phyloP scores from a whole-genome alignment of 192 early-diverging fungal genomes.

The Podochytrium sp. region DNA sequence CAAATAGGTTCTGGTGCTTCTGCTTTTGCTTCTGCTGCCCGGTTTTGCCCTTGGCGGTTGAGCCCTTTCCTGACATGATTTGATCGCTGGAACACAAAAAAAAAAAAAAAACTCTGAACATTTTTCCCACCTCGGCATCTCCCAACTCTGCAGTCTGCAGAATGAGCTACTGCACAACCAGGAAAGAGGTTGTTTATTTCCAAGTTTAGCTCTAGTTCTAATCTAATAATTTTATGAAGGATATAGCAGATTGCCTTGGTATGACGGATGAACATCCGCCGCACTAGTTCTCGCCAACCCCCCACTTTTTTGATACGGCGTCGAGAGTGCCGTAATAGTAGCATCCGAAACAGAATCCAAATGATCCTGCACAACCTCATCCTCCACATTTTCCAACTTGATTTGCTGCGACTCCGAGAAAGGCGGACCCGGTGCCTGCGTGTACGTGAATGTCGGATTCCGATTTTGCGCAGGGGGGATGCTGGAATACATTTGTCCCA shows the following conservation, averaged over 20 bases:
- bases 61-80: conserved; percentile 40
- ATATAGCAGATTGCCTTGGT: background rate
- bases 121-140: background rate
- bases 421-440: background rate
- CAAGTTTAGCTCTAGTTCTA: no score
- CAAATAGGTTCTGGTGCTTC: conserved; percentile 88
- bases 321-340: conserved; percentile 10
- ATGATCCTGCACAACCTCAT: background rate
- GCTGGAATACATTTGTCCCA: background rate
- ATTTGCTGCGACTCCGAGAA: background rate
- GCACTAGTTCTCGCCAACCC: background rate
- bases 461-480: background rate
- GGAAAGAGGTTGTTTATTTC: no score
- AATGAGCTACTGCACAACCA: no score
- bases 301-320: background rate
- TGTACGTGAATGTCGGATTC: background rate
- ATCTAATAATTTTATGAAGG: no score
- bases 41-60: conserved; percentile 55
- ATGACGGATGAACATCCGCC: background rate
- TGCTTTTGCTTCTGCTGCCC: conserved; percentile 76
- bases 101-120: conserved; percentile 3
- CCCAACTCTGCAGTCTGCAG: no score
- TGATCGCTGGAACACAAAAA: background rate
- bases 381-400: background rate
- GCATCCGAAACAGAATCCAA: background rate